phyloP scores from a whole-genome alignment of 495 filamentous ascomycete genomes.

The Aspergillus sparsus region DNA sequence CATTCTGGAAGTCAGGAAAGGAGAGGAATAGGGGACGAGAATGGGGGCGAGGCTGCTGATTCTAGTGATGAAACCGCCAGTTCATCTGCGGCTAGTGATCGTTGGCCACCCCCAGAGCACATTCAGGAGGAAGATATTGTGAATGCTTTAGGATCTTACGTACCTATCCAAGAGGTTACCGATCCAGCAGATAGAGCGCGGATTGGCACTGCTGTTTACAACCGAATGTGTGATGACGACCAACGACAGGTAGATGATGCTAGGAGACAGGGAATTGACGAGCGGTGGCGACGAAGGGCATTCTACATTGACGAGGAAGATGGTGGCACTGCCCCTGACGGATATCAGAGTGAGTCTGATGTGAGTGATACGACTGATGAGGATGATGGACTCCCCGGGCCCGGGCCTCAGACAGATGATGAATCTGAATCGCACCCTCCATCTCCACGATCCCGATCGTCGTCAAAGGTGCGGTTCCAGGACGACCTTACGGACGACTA shows the following conservation, averaged over 20 bases:
- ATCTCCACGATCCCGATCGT: slow-evolving; percentile 74
- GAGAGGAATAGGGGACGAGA: slow-evolving; percentile 30
- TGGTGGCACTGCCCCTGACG: slow-evolving; percentile 62
- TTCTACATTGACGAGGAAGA: slow-evolving; percentile 85
- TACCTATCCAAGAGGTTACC: slow-evolving; percentile 43
- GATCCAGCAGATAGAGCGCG: slow-evolving; percentile 44
- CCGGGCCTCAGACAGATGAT: slow-evolving; percentile 37
- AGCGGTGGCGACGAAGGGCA: slow-evolving; percentile 70
- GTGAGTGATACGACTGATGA: slow-evolving; percentile 39
- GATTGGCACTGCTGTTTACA: slow-evolving; percentile 41
- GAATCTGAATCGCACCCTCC: slow-evolving; percentile 52
- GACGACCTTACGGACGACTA: slow-evolving; percentile 69
- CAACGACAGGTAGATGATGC: slow-evolving; percentile 40
- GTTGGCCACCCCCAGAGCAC: slow-evolving; percentile 45
- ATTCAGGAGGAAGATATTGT: slow-evolving; percentile 44
- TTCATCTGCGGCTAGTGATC: slow-evolving; percentile 36
- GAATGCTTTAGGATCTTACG: slow-evolving; percentile 39
- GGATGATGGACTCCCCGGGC: slow-evolving; percentile 38
- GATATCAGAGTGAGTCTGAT: slow-evolving; percentile 64
- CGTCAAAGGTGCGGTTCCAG: slow-evolving; percentile 80
- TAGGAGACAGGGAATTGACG: slow-evolving; percentile 58
- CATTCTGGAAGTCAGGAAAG: slow-evolving; percentile 18
- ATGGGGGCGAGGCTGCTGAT: slow-evolving; percentile 29
- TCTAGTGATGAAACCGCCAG: slow-evolving; percentile 35
- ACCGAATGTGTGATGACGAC: slow-evolving; percentile 46